Evolutionary conservation across 768 basidiomycete species (phyloP), one percentile per base, ranked within the genome.

Genomic region (Royoungia palumana): DNA sequence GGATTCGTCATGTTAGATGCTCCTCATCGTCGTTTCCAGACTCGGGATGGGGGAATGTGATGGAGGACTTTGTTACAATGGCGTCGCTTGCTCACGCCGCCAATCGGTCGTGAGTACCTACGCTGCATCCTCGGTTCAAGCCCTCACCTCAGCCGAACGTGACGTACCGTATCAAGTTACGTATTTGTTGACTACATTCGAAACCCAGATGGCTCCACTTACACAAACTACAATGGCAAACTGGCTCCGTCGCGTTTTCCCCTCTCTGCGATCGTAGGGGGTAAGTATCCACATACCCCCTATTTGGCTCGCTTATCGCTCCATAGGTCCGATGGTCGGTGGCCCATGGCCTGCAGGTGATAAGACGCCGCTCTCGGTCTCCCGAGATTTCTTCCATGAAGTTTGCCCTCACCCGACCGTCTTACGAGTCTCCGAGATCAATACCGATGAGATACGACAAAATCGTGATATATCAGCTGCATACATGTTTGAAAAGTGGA

Each of bases 121-220:
- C 0, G 7, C 3, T 12, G 16, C n/a, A 12, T 24, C 11, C 2
- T 35, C 17, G 32, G 24, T 24, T 35, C 34, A 11, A 41, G 21
- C 14, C 12, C 22, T 14, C 28, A 13, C 22, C 17, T 14, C 43
- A 30, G 20, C 16, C 28, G 28, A 19, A 25, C 16, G 10, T 39
- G 25, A 12, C n/a, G n/a, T n/a, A n/a, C n/a, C n/a, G n/a, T 13
- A 22, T 37, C 11, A 53, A 74, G 75, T 6, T 70, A 68, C 28
- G 75, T 76, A 14, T 75, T 76, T 47, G 63, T 72, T 35, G 70
- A 77, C 47, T 76, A 74, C 46, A 59, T 68, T 19, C 76, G 74
- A 75, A 69, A 69, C 10, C 45, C 56, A 12, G 57, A 70, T 34
- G 58, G 67, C 2, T 63, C 67, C 17, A 57, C 57, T 8, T 76